phyloP scores from a whole-genome alignment of 2,329 filamentous ascomycete species.

The Aspergillus pseudoglaucus region DNA sequence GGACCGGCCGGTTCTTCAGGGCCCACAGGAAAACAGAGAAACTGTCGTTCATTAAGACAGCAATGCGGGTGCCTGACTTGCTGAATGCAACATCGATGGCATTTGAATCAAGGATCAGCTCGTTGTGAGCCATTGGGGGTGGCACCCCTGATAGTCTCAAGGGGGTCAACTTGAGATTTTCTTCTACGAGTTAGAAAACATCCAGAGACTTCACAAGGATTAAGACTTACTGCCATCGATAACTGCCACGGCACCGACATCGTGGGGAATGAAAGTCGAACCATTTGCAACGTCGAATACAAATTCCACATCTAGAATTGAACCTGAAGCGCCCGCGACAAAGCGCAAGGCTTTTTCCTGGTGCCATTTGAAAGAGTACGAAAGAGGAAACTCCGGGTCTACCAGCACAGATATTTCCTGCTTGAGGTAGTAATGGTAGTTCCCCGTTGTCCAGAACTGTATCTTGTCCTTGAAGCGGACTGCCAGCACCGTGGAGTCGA shows the following conservation, averaged over 20 bases:
- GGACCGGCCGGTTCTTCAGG: conserved; percentile 40
- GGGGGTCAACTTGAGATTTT: conserved; percentile 72
- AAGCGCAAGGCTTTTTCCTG: conserved; percentile 73
- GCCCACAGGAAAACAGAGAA: conserved; percentile 67
- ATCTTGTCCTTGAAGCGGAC: conserved; percentile 66
- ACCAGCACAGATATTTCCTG: conserved; percentile 61
- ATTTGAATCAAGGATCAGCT: conserved; percentile 57
- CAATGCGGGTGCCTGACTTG: conserved; percentile 58
- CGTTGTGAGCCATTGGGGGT: conserved; percentile 83
- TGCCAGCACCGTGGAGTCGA: conserved; percentile 83
- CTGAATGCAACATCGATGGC: conserved; percentile 71
- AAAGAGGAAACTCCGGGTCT: conserved; percentile 15
- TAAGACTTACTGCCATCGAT: conserved; percentile 64
- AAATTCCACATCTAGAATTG: conserved; percentile 59
- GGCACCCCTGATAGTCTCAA: conserved; percentile 78
- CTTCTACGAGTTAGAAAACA: conserved; percentile 28
- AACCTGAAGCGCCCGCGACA: conserved; percentile 46
- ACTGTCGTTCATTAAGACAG: conserved; percentile 61
- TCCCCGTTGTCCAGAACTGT: conserved; percentile 96
- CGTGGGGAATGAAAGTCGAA: conserved; percentile 62
- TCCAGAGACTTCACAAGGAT: not conserved
- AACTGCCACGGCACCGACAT: conserved; percentile 73
- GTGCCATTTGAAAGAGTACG: conserved; percentile 60
- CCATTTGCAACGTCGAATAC: conserved; percentile 63
- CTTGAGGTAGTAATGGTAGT: conserved; percentile 98